Conservation (phyloP, 108 stramenopile genomes). For the Fistulifera solaris region DNA sequence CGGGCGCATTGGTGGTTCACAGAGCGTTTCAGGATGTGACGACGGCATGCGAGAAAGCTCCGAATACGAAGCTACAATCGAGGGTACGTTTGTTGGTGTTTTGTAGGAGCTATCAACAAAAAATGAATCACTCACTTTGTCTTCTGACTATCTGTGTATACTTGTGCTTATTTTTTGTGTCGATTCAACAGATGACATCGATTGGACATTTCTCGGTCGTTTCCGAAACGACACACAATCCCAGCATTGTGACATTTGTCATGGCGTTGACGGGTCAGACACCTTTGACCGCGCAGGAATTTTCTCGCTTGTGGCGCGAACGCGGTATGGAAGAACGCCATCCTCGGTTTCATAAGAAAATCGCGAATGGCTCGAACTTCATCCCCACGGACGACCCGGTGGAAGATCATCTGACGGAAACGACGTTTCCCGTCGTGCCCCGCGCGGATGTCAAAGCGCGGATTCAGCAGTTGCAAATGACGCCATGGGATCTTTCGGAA, state of each 20-base stretch:
- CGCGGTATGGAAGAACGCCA: conserved; percentile 43
- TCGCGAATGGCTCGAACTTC: conserved; percentile 1
- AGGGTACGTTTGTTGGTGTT: too few relatives aligned
- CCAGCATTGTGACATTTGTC: conserved; percentile 59
- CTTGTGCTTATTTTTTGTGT: too few relatives aligned
- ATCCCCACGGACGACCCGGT: conserved; percentile 4
- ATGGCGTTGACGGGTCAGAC: conserved; percentile 49
- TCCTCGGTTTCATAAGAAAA: conserved; percentile 44
- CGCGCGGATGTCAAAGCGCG: conserved; percentile 52
- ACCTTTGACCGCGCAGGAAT: conserved; percentile 42
- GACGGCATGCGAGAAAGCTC: too few relatives aligned
- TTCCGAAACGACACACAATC: conserved; percentile 59
- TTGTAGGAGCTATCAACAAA: too few relatives aligned
- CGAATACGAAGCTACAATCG: too few relatives aligned
- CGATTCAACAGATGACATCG: conserved; percentile 62
- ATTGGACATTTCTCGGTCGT: conserved; percentile 70
- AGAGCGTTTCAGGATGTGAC: too few relatives aligned
- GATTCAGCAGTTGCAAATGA: conserved; percentile 41
- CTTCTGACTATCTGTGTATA: too few relatives aligned
- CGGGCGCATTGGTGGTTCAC: too few relatives aligned
- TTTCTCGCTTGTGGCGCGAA: conserved; percentile 38
- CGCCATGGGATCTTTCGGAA: conserved; percentile 47
- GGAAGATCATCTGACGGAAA: conserved; percentile 40
- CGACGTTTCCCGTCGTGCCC: conserved; percentile 40
- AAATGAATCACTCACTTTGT: too few relatives aligned